Conservation (phyloP, 768 basidiomycete genomes). For the Chalciporus piperatus region DNA sequence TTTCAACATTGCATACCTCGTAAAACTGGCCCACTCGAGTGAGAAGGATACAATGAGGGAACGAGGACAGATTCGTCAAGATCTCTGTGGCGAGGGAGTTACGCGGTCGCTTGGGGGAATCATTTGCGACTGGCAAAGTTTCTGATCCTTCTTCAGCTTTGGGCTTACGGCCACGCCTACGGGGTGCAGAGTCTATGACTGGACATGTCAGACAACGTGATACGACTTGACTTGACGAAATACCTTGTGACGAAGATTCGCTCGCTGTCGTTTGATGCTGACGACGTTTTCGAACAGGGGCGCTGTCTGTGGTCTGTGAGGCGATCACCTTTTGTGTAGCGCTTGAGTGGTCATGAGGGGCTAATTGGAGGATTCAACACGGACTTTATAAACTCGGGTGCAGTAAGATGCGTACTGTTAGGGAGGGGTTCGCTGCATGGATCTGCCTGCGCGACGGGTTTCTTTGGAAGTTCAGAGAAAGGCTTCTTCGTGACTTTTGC, state of each 20-base stretch:
- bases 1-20: constrained; percentile 53
- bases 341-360: not conserved
- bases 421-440: not conserved
- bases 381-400: not conserved
- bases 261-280: not conserved
- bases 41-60: constrained; percentile 86
- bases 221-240: not conserved
- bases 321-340: too few relatives aligned
- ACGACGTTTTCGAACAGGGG: not conserved
- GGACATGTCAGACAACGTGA: not conserved
- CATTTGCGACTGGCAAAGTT: not conserved
- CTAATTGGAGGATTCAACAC: not conserved
- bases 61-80: constrained; percentile 63
- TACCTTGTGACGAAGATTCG: constrained; percentile 9
- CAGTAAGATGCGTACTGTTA: not conserved
- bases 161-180: constrained; percentile 20
- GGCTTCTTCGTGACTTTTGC: constrained; percentile 45
- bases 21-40: constrained; percentile 96
- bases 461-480: constrained; percentile 56
- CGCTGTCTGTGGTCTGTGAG: not conserved
- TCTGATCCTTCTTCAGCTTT: not conserved
- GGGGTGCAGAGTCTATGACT: not conserved
- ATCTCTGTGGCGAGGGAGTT: constrained; percentile 69
- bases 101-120: constrained; percentile 28
- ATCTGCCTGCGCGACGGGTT: constrained; percentile 13